Conservation (phyloP, 1,284 basidiomycete genomes). For the Pisolithus thermaeus region DNA sequence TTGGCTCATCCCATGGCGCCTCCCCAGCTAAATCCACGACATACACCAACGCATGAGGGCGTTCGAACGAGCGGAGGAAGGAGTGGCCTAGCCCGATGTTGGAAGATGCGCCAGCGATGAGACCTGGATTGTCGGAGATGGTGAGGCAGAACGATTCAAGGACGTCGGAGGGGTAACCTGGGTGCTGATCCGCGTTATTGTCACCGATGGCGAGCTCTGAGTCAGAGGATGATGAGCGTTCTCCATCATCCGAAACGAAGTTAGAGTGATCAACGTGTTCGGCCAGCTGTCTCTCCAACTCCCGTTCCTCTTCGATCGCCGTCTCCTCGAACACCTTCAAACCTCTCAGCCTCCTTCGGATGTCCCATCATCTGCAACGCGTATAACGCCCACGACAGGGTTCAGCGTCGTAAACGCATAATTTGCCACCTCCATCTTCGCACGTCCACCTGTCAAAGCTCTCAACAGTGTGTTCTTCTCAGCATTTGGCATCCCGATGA, state of each 20-base stretch:
- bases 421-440: constrained; percentile 82
- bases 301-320: constrained; percentile 49
- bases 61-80: constrained; percentile 92
- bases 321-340: constrained; percentile 69
- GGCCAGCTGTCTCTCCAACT: constrained; percentile 14
- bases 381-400: constrained; percentile 91
- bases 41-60: constrained; percentile 85
- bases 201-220: neutral
- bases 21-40: constrained; percentile 83
- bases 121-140: constrained; percentile 95
- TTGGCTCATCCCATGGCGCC: constrained; percentile 73
- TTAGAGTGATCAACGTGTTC: constrained; percentile 1
- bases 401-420: constrained; percentile 96
- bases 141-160: constrained; percentile 83
- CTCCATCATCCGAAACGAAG: neutral
- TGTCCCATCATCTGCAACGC: too few species aligned
- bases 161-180: constrained; percentile 31
- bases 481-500: constrained; percentile 96
- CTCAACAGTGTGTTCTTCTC: constrained; percentile 87
- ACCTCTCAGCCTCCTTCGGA: constrained; percentile 56
- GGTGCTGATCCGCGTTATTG: neutral
- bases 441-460: constrained; percentile 80
- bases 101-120: constrained; percentile 74
- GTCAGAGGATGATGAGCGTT: neutral
- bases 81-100: constrained; percentile 86